A percentile compares a stretch with the other conserved stretches of the same genome.
Conservation (phyloP, 805 yeast genomes). For the Saccharomycopsis sp. region DNA sequence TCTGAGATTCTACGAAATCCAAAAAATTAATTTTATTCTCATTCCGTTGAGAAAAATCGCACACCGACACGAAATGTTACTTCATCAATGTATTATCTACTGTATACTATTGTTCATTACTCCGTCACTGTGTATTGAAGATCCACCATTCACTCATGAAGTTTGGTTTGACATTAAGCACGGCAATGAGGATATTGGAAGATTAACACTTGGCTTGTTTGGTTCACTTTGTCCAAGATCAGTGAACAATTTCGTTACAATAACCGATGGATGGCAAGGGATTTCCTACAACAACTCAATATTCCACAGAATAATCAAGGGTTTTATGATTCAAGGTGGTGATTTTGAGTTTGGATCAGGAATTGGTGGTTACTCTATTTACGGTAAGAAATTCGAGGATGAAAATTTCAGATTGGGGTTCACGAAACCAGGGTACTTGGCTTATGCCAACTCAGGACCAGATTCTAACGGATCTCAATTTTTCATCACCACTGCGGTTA, state of each 20-base stretch:
- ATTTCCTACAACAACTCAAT: slow-evolving; percentile 48
- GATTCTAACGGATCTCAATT: slow-evolving; percentile 68
- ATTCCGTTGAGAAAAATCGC: too few relatives aligned
- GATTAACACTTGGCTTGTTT: slow-evolving; percentile 52
- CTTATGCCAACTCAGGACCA: slow-evolving; percentile 67
- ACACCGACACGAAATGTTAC: too few relatives aligned
- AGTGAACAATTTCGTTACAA: slow-evolving; percentile 47
- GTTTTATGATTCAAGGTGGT: slow-evolving; percentile 85
- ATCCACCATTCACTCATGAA: slow-evolving; percentile 44
- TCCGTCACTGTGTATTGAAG: slow-evolving; percentile 25
- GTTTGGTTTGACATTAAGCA: slow-evolving; percentile 36
- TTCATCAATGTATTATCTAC: not conserved
- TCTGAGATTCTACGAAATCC: too few relatives aligned
- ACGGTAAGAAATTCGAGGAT: slow-evolving; percentile 66
- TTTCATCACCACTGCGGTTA: slow-evolving; percentile 53
- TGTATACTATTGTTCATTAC: not conserved
- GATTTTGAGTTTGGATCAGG: slow-evolving; percentile 64
- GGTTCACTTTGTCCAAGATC: slow-evolving; percentile 62
- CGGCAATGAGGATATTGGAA: slow-evolving; percentile 31
- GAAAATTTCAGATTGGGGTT: slow-evolving; percentile 69
- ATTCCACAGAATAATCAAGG: slow-evolving; percentile 68
- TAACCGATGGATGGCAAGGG: slow-evolving; percentile 40
- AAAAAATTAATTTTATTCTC: too few relatives aligned
- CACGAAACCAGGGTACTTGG: slow-evolving; percentile 59
- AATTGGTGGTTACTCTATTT: slow-evolving; percentile 73